Percentiles rank a stretch among this genome's conserved stretches.
Evolutionary conservation across 1,284 basidiomycete species (phyloP).

Genomic region (Agaricales sp.): DNA sequence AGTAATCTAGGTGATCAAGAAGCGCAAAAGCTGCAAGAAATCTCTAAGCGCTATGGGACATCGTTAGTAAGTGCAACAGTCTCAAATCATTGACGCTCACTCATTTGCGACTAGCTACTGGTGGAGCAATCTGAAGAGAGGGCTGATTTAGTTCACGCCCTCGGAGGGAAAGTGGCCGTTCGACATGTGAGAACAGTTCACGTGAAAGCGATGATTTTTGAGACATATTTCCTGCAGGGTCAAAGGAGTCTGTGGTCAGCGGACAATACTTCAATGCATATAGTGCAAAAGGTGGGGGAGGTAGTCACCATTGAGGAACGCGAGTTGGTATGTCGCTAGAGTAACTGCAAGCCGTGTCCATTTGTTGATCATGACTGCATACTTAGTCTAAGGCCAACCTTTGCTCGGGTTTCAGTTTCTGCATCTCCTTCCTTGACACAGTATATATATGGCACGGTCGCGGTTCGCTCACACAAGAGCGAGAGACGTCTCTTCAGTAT

Average conservation of each 20-base stretch:
- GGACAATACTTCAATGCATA: constrained; percentile 74
- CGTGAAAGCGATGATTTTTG: not conserved
- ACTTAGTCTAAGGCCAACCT: constrained; percentile 53
- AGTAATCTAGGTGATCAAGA: constrained; percentile 44
- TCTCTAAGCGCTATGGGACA: constrained; percentile 63
- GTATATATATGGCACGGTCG: constrained; percentile 73
- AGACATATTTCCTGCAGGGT: constrained; percentile 38
- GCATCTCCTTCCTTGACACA: constrained; percentile 54
- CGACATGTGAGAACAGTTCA: constrained; percentile 47
- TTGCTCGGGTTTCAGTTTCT: constrained; percentile 74
- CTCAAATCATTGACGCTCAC: constrained; percentile 1
- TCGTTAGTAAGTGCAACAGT: constrained; percentile 30
- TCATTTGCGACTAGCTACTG: constrained; percentile 27
- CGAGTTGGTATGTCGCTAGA: constrained; percentile 45
- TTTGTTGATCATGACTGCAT: constrained; percentile 4
- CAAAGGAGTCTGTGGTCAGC: constrained; percentile 60
- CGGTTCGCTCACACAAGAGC: constrained; percentile 50
- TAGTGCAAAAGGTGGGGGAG: constrained; percentile 42
- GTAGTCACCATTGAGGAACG: constrained; percentile 59
- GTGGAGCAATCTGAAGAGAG: constrained; percentile 56
- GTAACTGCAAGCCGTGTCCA: constrained; percentile 1
- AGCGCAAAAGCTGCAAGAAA: constrained; percentile 52
- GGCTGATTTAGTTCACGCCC: constrained; percentile 41
- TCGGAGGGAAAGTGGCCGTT: constrained; percentile 57
- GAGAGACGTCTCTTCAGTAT: constrained; percentile 49